Conservation (phyloP, 1,284 basidiomycete genomes). For the Boletus calvinii region DNA sequence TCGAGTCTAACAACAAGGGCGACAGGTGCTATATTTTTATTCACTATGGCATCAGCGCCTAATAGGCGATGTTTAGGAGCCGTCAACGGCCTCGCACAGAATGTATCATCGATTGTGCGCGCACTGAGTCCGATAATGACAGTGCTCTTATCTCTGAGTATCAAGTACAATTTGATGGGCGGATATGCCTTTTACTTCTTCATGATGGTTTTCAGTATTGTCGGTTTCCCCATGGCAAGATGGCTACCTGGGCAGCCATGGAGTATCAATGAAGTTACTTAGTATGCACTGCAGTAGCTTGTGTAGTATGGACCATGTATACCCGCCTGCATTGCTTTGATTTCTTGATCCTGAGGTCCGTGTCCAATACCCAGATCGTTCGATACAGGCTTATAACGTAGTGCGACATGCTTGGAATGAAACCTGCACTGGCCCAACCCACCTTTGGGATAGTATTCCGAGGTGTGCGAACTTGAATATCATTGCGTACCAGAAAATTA, state of each 20-base stretch:
- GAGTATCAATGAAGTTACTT: too few relatives aligned
- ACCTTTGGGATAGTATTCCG: conserved; percentile 18
- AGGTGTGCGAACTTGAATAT: too few relatives aligned
- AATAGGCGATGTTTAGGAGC: neutral
- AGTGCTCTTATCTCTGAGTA: neutral
- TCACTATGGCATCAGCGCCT: neutral
- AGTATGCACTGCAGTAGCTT: too few relatives aligned
- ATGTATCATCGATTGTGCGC: neutral
- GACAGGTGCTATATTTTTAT: neutral
- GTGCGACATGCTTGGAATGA: conserved; percentile 33
- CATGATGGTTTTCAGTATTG: too few relatives aligned
- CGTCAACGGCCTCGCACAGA: neutral
- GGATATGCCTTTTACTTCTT: too few relatives aligned
- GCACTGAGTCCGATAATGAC: neutral
- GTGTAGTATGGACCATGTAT: conserved; percentile 5
- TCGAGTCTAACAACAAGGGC: neutral
- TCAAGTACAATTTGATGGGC: neutral
- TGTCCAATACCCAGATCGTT: too few relatives aligned
- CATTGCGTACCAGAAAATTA: conserved; percentile 1
- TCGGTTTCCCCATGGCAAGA: neutral
- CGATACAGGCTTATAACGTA: conserved; percentile 24
- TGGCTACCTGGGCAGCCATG: neutral
- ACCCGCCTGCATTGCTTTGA: conserved; percentile 23
- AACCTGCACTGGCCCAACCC: conserved; percentile 33
- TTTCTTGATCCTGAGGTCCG: conserved; percentile 12